Evolutionary conservation across 1,284 basidiomycete genomes (phyloP), one percentile per base, ranked within the genome.

Genomic region (Ustilago curta): DNA sequence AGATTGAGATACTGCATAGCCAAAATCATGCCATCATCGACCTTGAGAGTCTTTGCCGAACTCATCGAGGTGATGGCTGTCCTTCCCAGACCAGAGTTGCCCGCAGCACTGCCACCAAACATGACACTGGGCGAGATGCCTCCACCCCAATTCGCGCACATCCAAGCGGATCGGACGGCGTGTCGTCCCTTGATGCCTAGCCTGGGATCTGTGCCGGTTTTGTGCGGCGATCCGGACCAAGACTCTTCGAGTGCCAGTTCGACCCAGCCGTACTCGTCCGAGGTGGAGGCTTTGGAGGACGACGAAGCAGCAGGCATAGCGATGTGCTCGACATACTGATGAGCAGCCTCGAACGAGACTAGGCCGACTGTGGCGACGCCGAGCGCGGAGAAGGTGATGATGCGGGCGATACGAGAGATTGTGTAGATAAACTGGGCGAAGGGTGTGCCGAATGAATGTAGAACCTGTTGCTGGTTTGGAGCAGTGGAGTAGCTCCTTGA

Each of bases 321-420:
- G 8, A 76, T 47, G 51, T 79, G 73, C 67, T 84, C 81, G 8
- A 83, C 73, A 27, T 84, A 84, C 66, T 83, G 79, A 54, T 82
- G 82, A 29, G 76, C 64, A 9, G 74, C 79, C 50, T 84, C 82
- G 77, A 74, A 83, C 8, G 59, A 62, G 23, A 61, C 69, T 3
- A 74, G 35, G 18, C 71, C 73, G 27, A 83, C 43, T 0, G 61
- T 59, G 42, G 66, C 74, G 0, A 79, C 58, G 40, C 73, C 76
- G 27, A 81, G 58, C 11, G 67, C 77, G 2, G 78, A 69, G 43
- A 70, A 74, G 45, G 78, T 52, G 47, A 83, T 71, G 51, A 84
- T 84, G 7, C 83, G 77, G 8, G 83, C 79, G 44, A 81, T 80
- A 21, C 80, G 75, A 23, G 83, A 83, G 37, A 81, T 45, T 42